These are phyloP conservation scores for Sphaerostilbella broomeana DNA, from an alignment of 2,329 filamentous ascomycete genomes.

Conservation along the genomic window DNA sequence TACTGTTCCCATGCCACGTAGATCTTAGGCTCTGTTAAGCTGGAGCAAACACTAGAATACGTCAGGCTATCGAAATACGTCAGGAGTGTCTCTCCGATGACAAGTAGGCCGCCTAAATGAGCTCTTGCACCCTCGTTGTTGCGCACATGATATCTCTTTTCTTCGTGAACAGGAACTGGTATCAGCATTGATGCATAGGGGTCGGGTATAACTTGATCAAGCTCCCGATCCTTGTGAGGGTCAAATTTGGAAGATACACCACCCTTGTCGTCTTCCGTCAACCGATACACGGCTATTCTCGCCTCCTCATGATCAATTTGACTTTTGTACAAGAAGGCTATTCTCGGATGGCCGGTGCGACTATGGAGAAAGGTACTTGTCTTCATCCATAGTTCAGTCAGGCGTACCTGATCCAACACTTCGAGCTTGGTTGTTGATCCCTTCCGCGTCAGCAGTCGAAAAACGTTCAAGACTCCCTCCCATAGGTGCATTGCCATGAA, in stretches of 20 bases:
- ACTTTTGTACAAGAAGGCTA: slow-evolving; percentile 53
- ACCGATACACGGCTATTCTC: slow-evolving; percentile 51
- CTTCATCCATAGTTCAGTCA: slow-evolving; percentile 55
- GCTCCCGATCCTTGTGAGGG: slow-evolving; percentile 46
- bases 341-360: slow-evolving; percentile 50
- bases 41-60: slow-evolving; percentile 57
- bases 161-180: slow-evolving; percentile 51
- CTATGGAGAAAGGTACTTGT: slow-evolving; percentile 51
- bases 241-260: slow-evolving; percentile 49
- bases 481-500: slow-evolving; percentile 54
- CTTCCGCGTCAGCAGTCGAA: slow-evolving; percentile 44
- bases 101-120: slow-evolving; percentile 63
- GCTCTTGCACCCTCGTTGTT: slow-evolving; percentile 47
- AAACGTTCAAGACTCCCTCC: slow-evolving; percentile 53
- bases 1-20: slow-evolving; percentile 90
- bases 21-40: slow-evolving; percentile 67
- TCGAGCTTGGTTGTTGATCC: slow-evolving; percentile 38
- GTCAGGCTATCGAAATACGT: slow-evolving; percentile 78
- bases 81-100: slow-evolving; percentile 74
- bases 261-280: slow-evolving; percentile 54
- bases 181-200: slow-evolving; percentile 55
- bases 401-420: slow-evolving; percentile 47
- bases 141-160: slow-evolving; percentile 55
- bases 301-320: slow-evolving; percentile 46
- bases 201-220: slow-evolving; percentile 47